A percentile compares a stretch with the other conserved stretches of the same genome.
phyloP scores from a whole-genome alignment of 495 filamentous ascomycete genomes.

The Penicillium silybi region DNA sequence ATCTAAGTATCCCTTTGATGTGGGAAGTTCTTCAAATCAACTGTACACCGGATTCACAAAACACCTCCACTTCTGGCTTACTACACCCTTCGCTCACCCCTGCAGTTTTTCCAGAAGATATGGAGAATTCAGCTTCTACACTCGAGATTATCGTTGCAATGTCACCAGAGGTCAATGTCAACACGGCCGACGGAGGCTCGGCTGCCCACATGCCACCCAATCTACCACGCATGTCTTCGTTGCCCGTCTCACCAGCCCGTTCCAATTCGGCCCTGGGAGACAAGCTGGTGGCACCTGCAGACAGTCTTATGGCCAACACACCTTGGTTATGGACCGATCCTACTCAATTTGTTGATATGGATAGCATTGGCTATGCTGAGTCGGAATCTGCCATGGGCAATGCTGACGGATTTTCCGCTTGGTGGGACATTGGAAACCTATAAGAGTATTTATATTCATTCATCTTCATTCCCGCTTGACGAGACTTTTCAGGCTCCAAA shows the following conservation, averaged over 20 bases:
- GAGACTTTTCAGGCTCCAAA: conserved; percentile 12
- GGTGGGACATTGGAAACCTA: conserved; percentile 46
- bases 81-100: conserved; percentile 33
- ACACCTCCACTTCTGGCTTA: conserved; percentile 27
- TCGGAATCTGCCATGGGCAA: conserved; percentile 31
- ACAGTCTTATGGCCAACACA: conserved; percentile 44
- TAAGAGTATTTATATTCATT: conserved; percentile 28
- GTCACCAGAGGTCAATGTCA: conserved; percentile 42
- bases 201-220: conserved; percentile 35
- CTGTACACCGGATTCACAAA: conserved; percentile 22
- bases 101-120: conserved; percentile 20
- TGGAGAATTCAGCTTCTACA: conserved; percentile 25
- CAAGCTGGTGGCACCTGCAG: conserved; percentile 36
- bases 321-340: conserved; percentile 47
- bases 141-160: conserved; percentile 44
- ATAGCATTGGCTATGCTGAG: conserved; percentile 34
- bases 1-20: conserved; percentile 49
- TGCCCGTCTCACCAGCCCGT: conserved; percentile 20
- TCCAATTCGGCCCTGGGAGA: conserved; percentile 21
- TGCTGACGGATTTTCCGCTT: conserved; percentile 36
- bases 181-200: conserved; percentile 42
- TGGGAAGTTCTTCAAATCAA: conserved; percentile 46
- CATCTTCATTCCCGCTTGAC: conserved; percentile 17
- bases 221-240: conserved; percentile 19
- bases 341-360: conserved; percentile 38